phyloP scores from a whole-genome alignment of 257 asterid genomes.

The Ligustrum vulgare region DNA sequence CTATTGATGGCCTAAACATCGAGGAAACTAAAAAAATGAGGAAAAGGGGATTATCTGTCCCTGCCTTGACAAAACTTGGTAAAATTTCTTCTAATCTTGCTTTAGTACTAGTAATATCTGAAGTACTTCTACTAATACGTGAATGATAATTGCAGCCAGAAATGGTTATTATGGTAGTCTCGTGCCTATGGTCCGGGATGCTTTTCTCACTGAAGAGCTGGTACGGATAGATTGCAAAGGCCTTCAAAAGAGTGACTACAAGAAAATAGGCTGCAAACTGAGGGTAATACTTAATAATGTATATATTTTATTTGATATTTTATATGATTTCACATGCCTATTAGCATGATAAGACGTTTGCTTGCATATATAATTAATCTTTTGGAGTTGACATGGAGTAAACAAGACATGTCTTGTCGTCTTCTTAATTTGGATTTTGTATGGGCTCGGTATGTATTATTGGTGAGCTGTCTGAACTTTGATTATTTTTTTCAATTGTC shows the following conservation, averaged over 20 bases:
- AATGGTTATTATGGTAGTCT: conserved; percentile 94
- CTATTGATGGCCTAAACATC: conserved; percentile 78
- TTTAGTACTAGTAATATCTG: neutral
- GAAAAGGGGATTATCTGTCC: conserved; percentile 67
- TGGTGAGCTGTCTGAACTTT: neutral
- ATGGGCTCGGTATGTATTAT: neutral
- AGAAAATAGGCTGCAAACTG: conserved; percentile 89
- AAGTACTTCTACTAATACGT: conserved; percentile 10
- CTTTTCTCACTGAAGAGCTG: conserved; percentile 76
- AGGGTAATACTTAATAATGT: conserved; percentile 42
- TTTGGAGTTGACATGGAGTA: neutral
- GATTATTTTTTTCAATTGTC: neutral
- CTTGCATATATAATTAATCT: neutral
- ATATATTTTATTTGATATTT: neutral
- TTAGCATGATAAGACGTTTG: neutral
- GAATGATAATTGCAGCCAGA: conserved; percentile 55
- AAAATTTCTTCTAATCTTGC: conserved; percentile 20
- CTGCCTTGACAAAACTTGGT: conserved; percentile 83
- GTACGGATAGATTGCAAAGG: conserved; percentile 84
- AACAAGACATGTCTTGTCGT: neutral
- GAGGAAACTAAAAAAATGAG: conserved; percentile 88
- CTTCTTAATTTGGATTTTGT: neutral
- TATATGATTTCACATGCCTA: neutral
- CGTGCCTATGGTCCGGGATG: conserved; percentile 88
- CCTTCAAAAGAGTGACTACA: conserved; percentile 81